phyloP scores from a whole-genome alignment of 768 basidiomycete species.

The Bullera alba region DNA sequence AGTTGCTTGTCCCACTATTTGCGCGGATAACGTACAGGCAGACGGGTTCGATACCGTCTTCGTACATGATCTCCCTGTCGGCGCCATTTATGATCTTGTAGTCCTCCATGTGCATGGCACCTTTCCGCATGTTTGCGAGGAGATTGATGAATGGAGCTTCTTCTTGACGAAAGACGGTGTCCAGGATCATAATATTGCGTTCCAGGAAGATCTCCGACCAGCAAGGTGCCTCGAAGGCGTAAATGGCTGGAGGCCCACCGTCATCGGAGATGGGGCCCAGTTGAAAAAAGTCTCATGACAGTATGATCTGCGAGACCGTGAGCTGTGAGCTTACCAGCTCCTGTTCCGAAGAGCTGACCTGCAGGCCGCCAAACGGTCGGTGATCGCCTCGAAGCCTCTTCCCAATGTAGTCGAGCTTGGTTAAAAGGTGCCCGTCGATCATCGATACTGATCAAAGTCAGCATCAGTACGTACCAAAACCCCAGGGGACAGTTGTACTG shows the following conservation, averaged over 20 bases:
- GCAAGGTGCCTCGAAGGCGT: slow-evolving; percentile 44
- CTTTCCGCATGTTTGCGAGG: slow-evolving; percentile 43
- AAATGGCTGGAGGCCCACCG: slow-evolving; percentile 15
- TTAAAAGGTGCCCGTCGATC: slow-evolving; percentile 44
- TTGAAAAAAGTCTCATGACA: slow-evolving; percentile 49
- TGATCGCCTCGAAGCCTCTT: slow-evolving; percentile 27
- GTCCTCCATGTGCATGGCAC: slow-evolving; percentile 19
- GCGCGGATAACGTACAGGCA: slow-evolving; percentile 20
- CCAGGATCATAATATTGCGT: slow-evolving; percentile 31
- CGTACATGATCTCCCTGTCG: slow-evolving; percentile 20
- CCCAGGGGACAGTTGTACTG: not conserved
- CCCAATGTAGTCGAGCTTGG: slow-evolving; percentile 44
- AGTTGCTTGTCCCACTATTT: not conserved
- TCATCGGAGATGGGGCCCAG: slow-evolving; percentile 46
- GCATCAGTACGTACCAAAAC: not conserved
- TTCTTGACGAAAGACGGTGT: slow-evolving; percentile 44
- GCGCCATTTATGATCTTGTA: slow-evolving; percentile 16
- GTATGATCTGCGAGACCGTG: slow-evolving; percentile 27
- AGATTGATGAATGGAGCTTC: slow-evolving; percentile 39
- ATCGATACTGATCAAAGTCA: slow-evolving; percentile 38
- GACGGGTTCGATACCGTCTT: slow-evolving; percentile 37
- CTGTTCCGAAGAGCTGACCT: slow-evolving; percentile 11
- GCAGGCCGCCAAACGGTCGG: slow-evolving; percentile 45
- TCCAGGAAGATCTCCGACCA: slow-evolving; percentile 33
- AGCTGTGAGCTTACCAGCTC: not conserved